phyloP scores from a whole-genome alignment of 352 stramenopile species.

The Pythium folliculosum region DNA sequence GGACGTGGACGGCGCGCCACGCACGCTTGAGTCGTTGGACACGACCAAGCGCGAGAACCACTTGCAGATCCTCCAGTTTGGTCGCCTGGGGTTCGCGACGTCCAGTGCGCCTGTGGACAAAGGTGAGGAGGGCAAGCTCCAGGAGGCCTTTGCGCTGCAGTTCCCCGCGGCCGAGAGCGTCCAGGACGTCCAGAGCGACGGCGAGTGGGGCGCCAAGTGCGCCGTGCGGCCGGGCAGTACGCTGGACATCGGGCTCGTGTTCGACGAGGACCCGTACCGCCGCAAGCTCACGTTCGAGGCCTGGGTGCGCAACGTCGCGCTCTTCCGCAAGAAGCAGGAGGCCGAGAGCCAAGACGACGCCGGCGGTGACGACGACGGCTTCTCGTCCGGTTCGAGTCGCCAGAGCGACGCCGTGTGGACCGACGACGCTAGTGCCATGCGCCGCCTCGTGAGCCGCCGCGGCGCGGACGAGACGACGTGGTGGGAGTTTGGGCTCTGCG shows the following conservation, averaged over 20 bases:
- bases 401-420: neutral
- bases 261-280: slow-evolving; percentile 82
- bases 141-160: slow-evolving; percentile 66
- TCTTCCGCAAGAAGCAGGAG: slow-evolving; percentile 42
- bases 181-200: neutral
- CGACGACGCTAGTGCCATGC: slow-evolving; percentile 3
- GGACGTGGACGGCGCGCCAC: slow-evolving; percentile 10
- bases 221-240: slow-evolving; percentile 53
- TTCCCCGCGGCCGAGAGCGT: slow-evolving; percentile 37
- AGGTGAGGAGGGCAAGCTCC: slow-evolving; percentile 66
- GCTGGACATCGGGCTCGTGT: slow-evolving; percentile 66
- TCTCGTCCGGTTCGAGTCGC: neutral
- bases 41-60: slow-evolving; percentile 86
- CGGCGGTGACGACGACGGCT: slow-evolving; percentile 8
- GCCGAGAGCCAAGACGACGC: slow-evolving; percentile 17
- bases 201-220: slow-evolving; percentile 56
- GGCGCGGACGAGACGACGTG: slow-evolving; percentile 23
- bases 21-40: slow-evolving; percentile 60
- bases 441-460: slow-evolving; percentile 20
- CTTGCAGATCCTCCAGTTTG: slow-evolving; percentile 50
- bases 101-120: slow-evolving; percentile 74
- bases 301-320: slow-evolving; percentile 68
- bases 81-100: slow-evolving; percentile 40
- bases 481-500: slow-evolving; percentile 53
- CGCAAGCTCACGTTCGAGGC: slow-evolving; percentile 75